Evolutionary conservation across 805 yeast species (phyloP).

Genomic region (Hanseniaspora opuntiae): DNA sequence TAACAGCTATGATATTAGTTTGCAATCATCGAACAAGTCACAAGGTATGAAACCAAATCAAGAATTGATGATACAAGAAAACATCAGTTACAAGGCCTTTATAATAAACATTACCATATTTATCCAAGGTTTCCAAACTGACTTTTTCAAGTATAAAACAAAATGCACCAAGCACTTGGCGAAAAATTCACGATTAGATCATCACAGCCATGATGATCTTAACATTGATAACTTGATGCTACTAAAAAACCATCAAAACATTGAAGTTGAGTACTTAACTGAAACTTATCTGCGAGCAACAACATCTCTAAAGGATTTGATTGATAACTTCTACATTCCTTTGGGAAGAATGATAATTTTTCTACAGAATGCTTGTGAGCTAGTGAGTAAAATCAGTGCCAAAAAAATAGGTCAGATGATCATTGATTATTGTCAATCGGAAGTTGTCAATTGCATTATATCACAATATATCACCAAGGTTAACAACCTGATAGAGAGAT

Average conservation of each 20-base stretch:
- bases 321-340: slow-evolving; percentile 6
- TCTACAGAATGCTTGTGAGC: slow-evolving; percentile 1
- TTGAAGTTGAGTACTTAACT: not conserved
- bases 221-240: not conserved
- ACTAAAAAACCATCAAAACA: not conserved
- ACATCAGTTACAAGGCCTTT: not conserved
- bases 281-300: not conserved
- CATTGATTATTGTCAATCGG: slow-evolving; percentile 10
- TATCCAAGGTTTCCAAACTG: slow-evolving; percentile 7
- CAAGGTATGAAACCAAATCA: not conserved
- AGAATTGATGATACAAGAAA: not conserved
- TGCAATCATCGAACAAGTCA: not conserved
- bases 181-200: not conserved
- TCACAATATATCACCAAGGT: not conserved
- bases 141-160: not conserved
- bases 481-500: not conserved
- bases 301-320: not conserved
- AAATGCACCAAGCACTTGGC: not conserved
- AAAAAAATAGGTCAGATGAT: slow-evolving; percentile 3
- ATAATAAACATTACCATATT: not conserved
- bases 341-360: slow-evolving; percentile 2
- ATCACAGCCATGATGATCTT: not conserved
- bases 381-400: not conserved
- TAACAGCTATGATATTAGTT: not conserved
- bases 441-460: not conserved